A percentile compares a stretch with the other conserved stretches of the same genome.
Evolutionary conservation across 2,329 filamentous ascomycete genomes (phyloP).

Genomic region (Diaporthe nobilis): DNA sequence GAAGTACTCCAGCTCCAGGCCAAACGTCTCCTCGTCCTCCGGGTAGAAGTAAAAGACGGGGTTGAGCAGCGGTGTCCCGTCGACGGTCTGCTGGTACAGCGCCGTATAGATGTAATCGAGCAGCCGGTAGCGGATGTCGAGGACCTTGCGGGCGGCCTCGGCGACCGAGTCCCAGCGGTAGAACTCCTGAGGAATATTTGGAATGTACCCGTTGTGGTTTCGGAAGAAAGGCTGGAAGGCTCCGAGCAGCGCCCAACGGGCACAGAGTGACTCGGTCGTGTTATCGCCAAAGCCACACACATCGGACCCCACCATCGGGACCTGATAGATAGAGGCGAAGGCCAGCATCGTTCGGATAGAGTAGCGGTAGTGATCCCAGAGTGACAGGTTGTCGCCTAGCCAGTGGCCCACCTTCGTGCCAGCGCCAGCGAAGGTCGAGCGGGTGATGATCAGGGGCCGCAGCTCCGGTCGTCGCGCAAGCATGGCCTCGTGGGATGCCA

Average conservation of each 20-base stretch:
- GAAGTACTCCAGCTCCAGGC: conserved; percentile 63
- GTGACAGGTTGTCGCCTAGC: conserved; percentile 70
- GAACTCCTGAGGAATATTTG: conserved; percentile 75
- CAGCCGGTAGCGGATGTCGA: conserved; percentile 77
- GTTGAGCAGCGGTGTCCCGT: conserved; percentile 75
- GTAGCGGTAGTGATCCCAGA: conserved; percentile 71
- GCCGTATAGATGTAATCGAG: conserved; percentile 84
- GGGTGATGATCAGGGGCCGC: conserved; percentile 80
- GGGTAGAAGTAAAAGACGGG: conserved; percentile 80
- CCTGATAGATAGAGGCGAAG: conserved; percentile 75
- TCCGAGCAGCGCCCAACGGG: conserved; percentile 81
- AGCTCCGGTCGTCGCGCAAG: conserved; percentile 71
- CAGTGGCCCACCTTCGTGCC: conserved; percentile 75
- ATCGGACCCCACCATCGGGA: conserved; percentile 79
- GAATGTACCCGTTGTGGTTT: conserved; percentile 72
- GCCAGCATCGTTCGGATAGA: conserved; percentile 72
- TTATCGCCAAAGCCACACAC: conserved; percentile 82
- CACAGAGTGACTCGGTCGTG: conserved; percentile 77
- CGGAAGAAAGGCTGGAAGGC: conserved; percentile 84
- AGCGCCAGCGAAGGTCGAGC: conserved; percentile 81
- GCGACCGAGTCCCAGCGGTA: conserved; percentile 77
- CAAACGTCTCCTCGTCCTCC: conserved; percentile 56
- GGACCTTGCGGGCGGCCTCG: conserved; percentile 73
- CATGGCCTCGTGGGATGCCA: conserved; percentile 76
- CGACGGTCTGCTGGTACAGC: conserved; percentile 70